Conservation (phyloP, 805 yeast genomes). For the Wickerhamomyces silvicola region DNA sequence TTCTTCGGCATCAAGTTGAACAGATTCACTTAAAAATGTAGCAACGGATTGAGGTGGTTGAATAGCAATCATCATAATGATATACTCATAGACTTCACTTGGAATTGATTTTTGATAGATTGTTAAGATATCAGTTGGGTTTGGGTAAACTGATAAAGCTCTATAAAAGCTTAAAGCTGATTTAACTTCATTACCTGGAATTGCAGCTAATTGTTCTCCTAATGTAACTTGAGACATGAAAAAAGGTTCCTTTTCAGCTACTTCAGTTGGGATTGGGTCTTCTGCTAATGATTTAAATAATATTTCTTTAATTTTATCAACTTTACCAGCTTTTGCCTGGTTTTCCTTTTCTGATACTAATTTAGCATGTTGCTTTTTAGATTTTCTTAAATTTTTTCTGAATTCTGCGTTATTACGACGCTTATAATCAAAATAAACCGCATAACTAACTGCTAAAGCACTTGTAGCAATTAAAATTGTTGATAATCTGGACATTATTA, state of each 20-base stretch:
- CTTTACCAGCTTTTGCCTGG: conserved; percentile 52
- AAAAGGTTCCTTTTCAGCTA: conserved; percentile 63
- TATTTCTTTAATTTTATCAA: conserved; percentile 53
- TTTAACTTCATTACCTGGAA: conserved; percentile 63
- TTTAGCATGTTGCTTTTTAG: conserved; percentile 55
- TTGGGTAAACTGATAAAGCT: conserved; percentile 89
- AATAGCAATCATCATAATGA: conserved; percentile 84
- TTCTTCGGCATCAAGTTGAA: conserved; percentile 16
- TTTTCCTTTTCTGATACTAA: conserved; percentile 47
- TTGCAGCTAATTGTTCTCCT: conserved; percentile 75
- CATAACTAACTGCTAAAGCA: conserved; percentile 61
- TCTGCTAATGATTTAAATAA: conserved; percentile 57
- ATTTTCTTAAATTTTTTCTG: conserved; percentile 67
- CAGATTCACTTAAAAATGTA: conserved; percentile 39
- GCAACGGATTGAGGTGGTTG: conserved; percentile 82
- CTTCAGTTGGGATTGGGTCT: conserved; percentile 71
- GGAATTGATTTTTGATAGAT: conserved; percentile 88
- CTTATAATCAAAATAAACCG: conserved; percentile 84
- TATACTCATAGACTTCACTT: conserved; percentile 70
- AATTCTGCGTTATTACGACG: conserved; percentile 80
- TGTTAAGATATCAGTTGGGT: conserved; percentile 85
- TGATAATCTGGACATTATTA: conserved; percentile 23
- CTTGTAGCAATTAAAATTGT: conserved; percentile 30
- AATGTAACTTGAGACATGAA: conserved; percentile 78
- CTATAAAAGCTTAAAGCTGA: conserved; percentile 91